Base-by-base conservation (phyloP, 2,329 filamentous ascomycete genomes). In the Westerdykella sp. region DNA sequence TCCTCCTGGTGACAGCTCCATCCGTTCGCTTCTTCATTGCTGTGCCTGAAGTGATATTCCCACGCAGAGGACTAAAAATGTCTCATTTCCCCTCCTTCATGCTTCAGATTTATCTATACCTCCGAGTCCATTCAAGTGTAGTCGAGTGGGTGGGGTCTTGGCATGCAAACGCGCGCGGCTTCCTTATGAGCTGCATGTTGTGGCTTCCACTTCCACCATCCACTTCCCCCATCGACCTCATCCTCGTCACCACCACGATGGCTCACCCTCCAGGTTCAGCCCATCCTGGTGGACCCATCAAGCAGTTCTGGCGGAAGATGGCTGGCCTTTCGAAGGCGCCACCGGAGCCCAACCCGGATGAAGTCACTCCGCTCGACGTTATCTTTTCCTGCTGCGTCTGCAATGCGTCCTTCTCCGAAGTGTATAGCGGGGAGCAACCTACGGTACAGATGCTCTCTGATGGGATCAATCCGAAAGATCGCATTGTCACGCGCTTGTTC, bases 311-410 rank as follows among this genome's bases (percentile, higher is more conserved):
- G 25, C 25, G 11, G 11, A 28, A 10, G 25, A 28, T 28, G 25
- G 25, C 25, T 28, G 7, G 28, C 2, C 40, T 49, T 6, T 41
- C 45, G 36, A 50, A 49, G 25, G 42, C 41, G 39, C 42, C 36
- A 23, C 23, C 32, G 41, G 42, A 44, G 45, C 25, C 43, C 9
- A 28, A 28, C 4, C 25, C 25, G 25, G 45, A 63, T 56, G 69
- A 69, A 56, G 34, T 47, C 16, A 42, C 53, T 32, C 56, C 67
- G 6, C 56, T 67, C 41, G 67, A 76, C 46, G 61, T 74, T 46
- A 69, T 76, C 40, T 73, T 76, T 54, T 69, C 68, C 48, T 77
- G 74, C 54, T 62, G 62, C 22, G 50, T 75, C 31, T 77, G 74
- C 52, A 69, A 72, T 38, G 62, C 62, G 9, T 68, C 67, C 6